Base-by-base conservation (phyloP, 2,329 filamentous ascomycete genomes). In the Diaporthe sp. region DNA sequence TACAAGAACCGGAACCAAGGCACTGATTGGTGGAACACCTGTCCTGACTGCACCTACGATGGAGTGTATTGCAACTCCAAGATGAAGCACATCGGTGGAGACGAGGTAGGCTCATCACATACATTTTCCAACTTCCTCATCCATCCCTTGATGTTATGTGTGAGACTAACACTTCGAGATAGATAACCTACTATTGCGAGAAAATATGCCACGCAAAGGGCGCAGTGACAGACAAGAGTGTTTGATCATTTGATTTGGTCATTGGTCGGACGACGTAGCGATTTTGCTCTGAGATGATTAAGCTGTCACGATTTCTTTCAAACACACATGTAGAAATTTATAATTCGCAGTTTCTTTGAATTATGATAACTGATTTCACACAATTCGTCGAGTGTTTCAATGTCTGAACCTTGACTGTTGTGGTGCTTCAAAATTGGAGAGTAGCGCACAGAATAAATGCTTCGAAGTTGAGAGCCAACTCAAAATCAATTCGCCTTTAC, bases 1-100 rank as follows among this genome's bases (percentile, higher is more conserved):
- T 64, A 64, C 25, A 64, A 64, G 40, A 64, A 64, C 40, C 60
- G 60, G n/a, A 64, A 64, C 8, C 15, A 47, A 22, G 60, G 60
- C 40, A 64, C 60, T 30, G 60, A 64, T 4, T 64, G 60, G 60
- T 64, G 60, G 60, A 64, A 64, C 28, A 64, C 60, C 10, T 64
- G 60, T 25, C 60, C 38, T 3, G 60, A 64, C 28, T 64, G 60
- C 60, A 64, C 60, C 13, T 64, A 64, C 17, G 60, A 64, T n/a
- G 60, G 60, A n/a, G 28, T 33, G 15, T 64, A 64, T 13, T 64
- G 60, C 25, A 64, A 64, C 28, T 64, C 60, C 4, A 64, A 64
- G 6, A 33, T 47, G 40, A 64, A 64, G 60, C 60, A 64, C 25
- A 45, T 64, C 5, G 60, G 60, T 33, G 60, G 60, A 47, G 60